Evolutionary conservation across 768 basidiomycete species (phyloP).

Genomic region (Mrakia frigida): DNA sequence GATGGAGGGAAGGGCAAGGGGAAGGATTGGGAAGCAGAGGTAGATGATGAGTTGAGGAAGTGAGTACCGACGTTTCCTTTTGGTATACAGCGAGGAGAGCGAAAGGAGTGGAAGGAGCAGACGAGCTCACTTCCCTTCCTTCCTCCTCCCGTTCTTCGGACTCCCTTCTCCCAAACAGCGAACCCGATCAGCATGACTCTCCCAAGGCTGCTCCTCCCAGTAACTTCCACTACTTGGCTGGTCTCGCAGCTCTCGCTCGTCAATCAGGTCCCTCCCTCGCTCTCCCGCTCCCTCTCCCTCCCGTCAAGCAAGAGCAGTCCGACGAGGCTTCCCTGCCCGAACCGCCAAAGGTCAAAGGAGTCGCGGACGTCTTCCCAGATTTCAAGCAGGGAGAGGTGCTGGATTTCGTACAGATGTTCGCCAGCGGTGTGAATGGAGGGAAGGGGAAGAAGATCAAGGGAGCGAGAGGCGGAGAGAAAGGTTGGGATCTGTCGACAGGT

Average conservation of each 20-base stretch:
- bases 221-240: conserved; percentile 17
- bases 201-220: background rate
- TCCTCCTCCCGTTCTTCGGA: background rate
- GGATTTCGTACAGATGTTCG: conserved; percentile 30
- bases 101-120: background rate
- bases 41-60: conserved; percentile 18
- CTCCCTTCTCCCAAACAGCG: background rate
- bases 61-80: background rate
- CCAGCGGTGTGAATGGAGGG: background rate
- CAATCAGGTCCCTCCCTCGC: background rate
- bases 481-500: background rate
- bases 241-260: conserved; percentile 21
- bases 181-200: conserved; percentile 16
- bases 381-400: conserved; percentile 22
- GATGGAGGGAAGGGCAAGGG: conserved; percentile 7
- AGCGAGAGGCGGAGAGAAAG: background rate
- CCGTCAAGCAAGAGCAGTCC: background rate
- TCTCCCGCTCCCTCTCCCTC: background rate
- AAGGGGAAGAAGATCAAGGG: background rate
- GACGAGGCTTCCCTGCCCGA: background rate
- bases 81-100: background rate
- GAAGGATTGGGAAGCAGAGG: conserved; percentile 25
- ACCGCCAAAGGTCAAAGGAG: background rate
- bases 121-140: background rate
- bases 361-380: conserved; percentile 22